Conservation (phyloP, 1,139 yeast genomes). For the Suhomyces terraborum region DNA sequence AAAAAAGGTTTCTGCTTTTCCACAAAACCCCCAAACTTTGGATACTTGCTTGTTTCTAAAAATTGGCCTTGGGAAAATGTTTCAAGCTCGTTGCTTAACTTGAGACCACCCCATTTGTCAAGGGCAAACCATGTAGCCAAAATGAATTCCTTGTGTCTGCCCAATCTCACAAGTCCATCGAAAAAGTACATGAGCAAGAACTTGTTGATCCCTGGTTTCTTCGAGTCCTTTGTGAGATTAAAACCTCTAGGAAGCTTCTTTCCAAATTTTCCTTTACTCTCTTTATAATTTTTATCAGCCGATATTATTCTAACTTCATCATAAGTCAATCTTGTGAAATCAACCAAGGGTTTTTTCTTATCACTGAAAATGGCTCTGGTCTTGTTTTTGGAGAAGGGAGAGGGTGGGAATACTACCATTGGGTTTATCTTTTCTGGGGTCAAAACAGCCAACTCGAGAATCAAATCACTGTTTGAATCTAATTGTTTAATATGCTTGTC, state of each 20-base stretch:
- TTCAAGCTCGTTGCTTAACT: conserved; percentile 9
- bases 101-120: conserved; percentile 33
- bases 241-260: conserved; percentile 18
- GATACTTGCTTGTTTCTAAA: conserved; percentile 13
- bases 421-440: conserved; percentile 29
- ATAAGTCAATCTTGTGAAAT: conserved; percentile 30
- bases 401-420: conserved; percentile 35
- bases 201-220: conserved; percentile 27
- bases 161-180: conserved; percentile 37
- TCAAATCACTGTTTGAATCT: neutral
- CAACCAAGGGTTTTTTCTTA: conserved; percentile 32
- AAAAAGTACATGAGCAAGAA: conserved; percentile 35
- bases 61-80: conserved; percentile 5
- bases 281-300: conserved; percentile 20
- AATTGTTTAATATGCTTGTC: conserved; percentile 18
- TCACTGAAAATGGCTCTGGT: conserved; percentile 27
- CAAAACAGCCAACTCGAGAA: conserved; percentile 2
- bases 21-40: conserved; percentile 9
- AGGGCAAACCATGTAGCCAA: conserved; percentile 34
- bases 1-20: neutral
- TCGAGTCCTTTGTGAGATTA: conserved; percentile 6
- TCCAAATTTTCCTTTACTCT: conserved; percentile 28
- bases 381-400: conserved; percentile 28
- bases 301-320: conserved; percentile 22
- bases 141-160: conserved; percentile 34